These are phyloP conservation scores for Globisporangium spinosum DNA, from an alignment of 352 stramenopile genomes.

Conservation along the genomic window DNA sequence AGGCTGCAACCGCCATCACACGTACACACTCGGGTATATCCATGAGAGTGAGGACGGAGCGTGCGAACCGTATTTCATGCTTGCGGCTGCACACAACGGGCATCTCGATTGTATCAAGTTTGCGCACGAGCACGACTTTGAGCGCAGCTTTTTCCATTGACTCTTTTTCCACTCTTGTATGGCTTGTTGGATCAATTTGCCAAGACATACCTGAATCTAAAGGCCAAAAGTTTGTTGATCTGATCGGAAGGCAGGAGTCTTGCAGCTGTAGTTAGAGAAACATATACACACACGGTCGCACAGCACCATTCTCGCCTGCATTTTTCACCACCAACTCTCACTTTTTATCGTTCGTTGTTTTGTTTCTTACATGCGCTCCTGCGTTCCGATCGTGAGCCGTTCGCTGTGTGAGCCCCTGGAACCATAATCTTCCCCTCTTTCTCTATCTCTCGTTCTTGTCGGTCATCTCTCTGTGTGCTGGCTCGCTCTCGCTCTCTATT, in stretches of 20 bases:
- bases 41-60: not conserved
- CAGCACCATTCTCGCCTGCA: not conserved
- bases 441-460: not conserved
- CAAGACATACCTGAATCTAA: not conserved
- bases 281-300: not conserved
- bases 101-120: not conserved
- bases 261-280: not conserved
- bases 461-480: not conserved
- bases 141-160: not conserved
- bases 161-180: not conserved
- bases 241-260: not conserved
- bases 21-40: not conserved
- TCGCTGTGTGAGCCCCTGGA: not conserved
- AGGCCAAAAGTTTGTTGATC: not conserved
- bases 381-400: not conserved
- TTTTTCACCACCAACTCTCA: not conserved
- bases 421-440: not conserved
- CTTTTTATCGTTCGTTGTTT: not conserved
- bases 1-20: not conserved
- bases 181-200: not conserved
- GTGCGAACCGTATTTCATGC: not conserved
- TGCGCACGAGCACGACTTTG: not conserved
- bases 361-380: not conserved
- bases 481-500: conserved; percentile 7
- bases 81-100: not conserved